Conservation (phyloP, 108 stramenopile species). For the Cyclotella sp. region DNA sequence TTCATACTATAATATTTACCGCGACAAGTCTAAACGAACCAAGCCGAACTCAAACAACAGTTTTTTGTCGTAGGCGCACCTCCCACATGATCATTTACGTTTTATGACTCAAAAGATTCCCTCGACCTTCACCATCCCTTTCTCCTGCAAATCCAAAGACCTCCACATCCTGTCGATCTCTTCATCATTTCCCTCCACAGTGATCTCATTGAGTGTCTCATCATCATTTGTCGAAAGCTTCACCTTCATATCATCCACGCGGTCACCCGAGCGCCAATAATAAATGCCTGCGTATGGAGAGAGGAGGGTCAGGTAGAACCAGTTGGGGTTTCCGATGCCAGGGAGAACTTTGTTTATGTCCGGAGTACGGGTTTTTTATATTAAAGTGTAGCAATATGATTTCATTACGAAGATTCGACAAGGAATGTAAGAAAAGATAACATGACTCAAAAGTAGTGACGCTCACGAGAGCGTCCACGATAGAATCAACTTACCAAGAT, state of each 20-base stretch:
- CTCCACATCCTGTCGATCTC: constrained; percentile 95
- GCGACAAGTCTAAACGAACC: no score
- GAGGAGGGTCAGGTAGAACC: constrained; percentile 78
- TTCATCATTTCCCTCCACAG: constrained; percentile 84
- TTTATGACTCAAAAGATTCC: constrained; percentile 57
- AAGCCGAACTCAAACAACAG: no score
- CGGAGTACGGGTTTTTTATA: neutral
- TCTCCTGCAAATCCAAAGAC: constrained; percentile 89
- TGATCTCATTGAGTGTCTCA: constrained; percentile 86
- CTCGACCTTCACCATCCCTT: constrained; percentile 94
- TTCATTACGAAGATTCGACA: neutral
- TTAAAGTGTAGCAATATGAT: neutral
- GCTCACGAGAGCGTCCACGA: neutral
- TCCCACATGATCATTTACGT: no score
- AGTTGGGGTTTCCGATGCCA: constrained; percentile 78
- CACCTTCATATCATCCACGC: constrained; percentile 84
- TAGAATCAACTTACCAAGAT: constrained; percentile 49
- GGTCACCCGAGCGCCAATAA: constrained; percentile 93
- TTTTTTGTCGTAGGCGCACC: no score
- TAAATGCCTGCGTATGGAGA: constrained; percentile 94
- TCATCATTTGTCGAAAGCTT: constrained; percentile 86
- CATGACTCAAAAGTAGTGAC: no score
- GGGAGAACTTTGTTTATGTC: constrained; percentile 52
- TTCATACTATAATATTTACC: no score
- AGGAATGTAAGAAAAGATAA: neutral